Conservation (phyloP, 106 monocot species). For the Allium sativum region DNA sequence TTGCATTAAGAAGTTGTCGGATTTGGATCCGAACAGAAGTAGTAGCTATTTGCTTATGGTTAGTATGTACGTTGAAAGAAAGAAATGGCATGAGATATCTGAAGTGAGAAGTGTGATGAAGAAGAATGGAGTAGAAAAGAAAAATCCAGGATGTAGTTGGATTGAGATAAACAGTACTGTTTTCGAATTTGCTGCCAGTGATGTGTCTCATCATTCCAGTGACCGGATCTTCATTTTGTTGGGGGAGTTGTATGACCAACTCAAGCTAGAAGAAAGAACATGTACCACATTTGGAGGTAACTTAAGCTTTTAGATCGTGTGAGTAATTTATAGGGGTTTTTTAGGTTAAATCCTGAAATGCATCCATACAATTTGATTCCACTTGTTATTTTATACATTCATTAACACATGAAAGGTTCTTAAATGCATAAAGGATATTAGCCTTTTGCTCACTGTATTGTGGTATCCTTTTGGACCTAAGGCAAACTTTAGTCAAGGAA, state of each 20-base stretch:
- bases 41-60: slow-evolving; percentile 31
- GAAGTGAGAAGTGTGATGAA: slow-evolving; percentile 23
- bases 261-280: slow-evolving; percentile 23
- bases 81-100: slow-evolving; percentile 33
- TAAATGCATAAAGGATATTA: too few relatives aligned
- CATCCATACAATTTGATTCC: too few relatives aligned
- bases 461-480: too few relatives aligned
- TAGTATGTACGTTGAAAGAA: slow-evolving; percentile 28
- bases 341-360: too few relatives aligned
- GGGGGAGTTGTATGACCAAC: slow-evolving; percentile 20
- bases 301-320: too few relatives aligned
- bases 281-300: slow-evolving; percentile 1
- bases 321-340: too few relatives aligned
- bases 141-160: slow-evolving; percentile 38
- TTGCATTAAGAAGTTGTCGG: slow-evolving; percentile 18
- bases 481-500: too few relatives aligned
- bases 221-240: slow-evolving; percentile 19
- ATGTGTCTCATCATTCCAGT: slow-evolving; percentile 20
- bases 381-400: too few relatives aligned
- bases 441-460: too few relatives aligned
- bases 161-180: slow-evolving; percentile 35
- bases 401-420: too few relatives aligned
- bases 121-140: slow-evolving; percentile 27
- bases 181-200: slow-evolving; percentile 39
- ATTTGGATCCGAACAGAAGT: slow-evolving; percentile 26